These are phyloP conservation scores for Clavispora phyllophila DNA, from an alignment of 805 yeast genomes.

Conservation along the genomic window DNA sequence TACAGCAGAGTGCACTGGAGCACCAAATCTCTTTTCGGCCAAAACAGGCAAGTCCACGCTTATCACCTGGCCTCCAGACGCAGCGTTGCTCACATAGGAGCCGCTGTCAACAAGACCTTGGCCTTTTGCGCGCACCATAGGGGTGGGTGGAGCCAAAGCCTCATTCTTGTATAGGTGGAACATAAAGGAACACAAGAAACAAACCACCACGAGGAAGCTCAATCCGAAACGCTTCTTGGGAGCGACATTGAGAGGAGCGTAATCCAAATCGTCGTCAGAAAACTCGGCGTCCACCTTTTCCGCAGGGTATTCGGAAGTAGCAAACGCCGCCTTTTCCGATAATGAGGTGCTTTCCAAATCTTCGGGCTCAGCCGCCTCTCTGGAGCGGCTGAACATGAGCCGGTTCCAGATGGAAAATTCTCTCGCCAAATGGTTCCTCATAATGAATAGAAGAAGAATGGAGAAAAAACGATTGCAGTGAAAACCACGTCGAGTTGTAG, in stretches of 20 bases:
- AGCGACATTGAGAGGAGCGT: background rate
- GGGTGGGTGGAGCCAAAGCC: background rate
- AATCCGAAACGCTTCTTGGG: background rate
- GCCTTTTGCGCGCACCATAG: background rate
- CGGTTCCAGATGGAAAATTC: conserved; percentile 16
- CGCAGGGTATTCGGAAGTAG: background rate
- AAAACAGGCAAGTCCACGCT: conserved; percentile 24
- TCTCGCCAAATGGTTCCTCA: conserved; percentile 12
- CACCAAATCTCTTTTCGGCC: conserved; percentile 16
- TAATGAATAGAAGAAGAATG: background rate
- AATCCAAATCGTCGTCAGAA: no score
- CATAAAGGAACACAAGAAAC: background rate
- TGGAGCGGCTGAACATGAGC: conserved; percentile 7
- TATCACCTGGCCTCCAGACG: conserved; percentile 16
- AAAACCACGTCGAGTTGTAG: no score
- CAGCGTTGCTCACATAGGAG: background rate
- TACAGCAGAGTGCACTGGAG: conserved; percentile 36
- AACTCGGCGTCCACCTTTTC: no score
- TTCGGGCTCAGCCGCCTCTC: background rate
- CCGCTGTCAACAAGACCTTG: conserved; percentile 5
- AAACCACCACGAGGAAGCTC: background rate
- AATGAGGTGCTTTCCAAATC: background rate
- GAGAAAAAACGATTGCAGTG: background rate
- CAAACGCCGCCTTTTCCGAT: background rate
- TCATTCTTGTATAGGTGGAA: background rate